Conservation (phyloP, 768 basidiomycete genomes). For the Russula olivacea region DNA sequence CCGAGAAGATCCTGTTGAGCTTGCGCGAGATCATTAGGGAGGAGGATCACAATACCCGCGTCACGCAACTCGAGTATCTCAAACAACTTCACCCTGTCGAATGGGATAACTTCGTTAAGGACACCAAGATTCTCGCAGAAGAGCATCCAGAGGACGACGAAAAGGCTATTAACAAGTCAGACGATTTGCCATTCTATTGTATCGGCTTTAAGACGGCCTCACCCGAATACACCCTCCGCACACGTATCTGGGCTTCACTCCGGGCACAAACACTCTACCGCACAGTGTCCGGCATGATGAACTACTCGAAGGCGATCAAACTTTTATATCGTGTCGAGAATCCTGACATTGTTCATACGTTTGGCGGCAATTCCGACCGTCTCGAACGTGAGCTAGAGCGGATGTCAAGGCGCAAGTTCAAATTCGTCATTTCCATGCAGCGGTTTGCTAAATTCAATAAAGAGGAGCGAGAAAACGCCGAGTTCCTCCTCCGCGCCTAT, state of each 20-base stretch:
- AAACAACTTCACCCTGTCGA: constrained; percentile 98
- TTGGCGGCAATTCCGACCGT: constrained; percentile 94
- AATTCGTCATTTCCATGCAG: constrained; percentile 98
- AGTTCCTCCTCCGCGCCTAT: constrained; percentile 95
- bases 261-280: constrained; percentile 98
- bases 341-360: constrained; percentile 92
- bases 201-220: constrained; percentile 99
- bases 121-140: constrained; percentile 97
- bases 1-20: constrained; percentile 96
- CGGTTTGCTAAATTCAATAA: constrained; percentile 99
- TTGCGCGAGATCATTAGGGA: constrained; percentile 97
- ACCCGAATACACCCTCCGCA: constrained; percentile 97
- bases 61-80: constrained; percentile 94
- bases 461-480: constrained; percentile 97
- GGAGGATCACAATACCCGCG: constrained; percentile 93
- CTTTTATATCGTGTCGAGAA: constrained; percentile 98
- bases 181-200: constrained; percentile 98
- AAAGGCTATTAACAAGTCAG: constrained; percentile 61
- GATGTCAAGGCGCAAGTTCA: constrained; percentile 97
- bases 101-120: constrained; percentile 99
- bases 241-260: constrained; percentile 98
- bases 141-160: constrained; percentile 65
- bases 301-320: constrained; percentile 99
- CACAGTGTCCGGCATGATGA: constrained; percentile 99
- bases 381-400: constrained; percentile 94